phyloP scores from a whole-genome alignment of 495 filamentous ascomycete genomes.

The Corynascus novoguineensis region DNA sequence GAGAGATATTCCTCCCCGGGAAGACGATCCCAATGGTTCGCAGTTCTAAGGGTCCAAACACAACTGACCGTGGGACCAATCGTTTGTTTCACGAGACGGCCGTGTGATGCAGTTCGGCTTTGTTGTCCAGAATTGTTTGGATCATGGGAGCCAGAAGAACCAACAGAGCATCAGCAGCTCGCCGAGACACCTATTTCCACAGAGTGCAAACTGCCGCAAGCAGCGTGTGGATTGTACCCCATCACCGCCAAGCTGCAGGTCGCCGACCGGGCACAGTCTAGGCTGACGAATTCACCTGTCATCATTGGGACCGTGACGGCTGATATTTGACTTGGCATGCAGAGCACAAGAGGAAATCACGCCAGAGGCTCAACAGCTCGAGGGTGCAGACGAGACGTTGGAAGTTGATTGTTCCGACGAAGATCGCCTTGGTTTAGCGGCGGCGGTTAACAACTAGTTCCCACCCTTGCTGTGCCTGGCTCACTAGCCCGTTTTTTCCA shows the following conservation, averaged over 20 bases:
- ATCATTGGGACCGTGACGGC: not conserved
- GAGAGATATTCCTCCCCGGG: not conserved
- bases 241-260: not conserved
- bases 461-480: no score
- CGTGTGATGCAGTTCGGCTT: no score
- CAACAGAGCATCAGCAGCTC: no score
- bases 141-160: no score
- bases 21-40: not conserved
- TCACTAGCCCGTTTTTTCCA: not conserved
- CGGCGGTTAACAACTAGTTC: no score
- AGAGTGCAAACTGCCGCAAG: no score
- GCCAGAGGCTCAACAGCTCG: not conserved
- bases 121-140: no score
- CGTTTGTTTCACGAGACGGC: not conserved
- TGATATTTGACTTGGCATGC: constrained; percentile 6
- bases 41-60: not conserved
- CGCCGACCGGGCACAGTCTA: not conserved
- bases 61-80: not conserved
- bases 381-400: no score
- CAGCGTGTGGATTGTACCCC: not conserved
- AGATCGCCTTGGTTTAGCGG: not conserved
- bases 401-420: not conserved
- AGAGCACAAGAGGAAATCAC: not conserved
- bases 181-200: no score
- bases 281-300: constrained; percentile 1